Base-by-base conservation (phyloP, 1,284 basidiomycete genomes). In the Macrocystidia cucumis region DNA sequence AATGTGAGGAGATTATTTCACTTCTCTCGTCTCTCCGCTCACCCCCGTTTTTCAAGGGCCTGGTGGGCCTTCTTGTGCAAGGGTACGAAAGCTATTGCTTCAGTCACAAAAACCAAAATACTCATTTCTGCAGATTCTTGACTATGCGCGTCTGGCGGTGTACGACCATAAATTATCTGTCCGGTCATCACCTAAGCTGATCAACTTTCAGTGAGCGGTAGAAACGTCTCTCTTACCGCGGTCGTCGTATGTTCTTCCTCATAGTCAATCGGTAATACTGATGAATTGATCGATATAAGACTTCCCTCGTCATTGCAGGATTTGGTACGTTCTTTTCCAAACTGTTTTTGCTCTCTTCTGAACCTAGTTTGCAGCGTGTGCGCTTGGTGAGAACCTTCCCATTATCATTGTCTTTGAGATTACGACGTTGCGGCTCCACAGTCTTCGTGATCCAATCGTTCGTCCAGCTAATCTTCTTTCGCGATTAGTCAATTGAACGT, bases 11-110 rank as follows among this genome's bases (percentile, higher is more conserved):
- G 5, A 32, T 26, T 14, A 14, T 31, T 11, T 26, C 9, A 2
- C 28, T 40, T 8, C 29, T 5, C 14, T 19, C 16, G 20, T 25
- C 26, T 26, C 5, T 34, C 30, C 34, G 22, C 22, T 30, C 31
- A 4, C 21, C 14, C 37, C n/a, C 9, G 9, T 9, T 11, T 21
- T 23, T 20, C 18, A 36, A 74, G 71, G 70, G 65, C 2, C 57
- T 73, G 35, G 69, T 72, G 27, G 71, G 71, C 2, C 47, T 74
- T 13, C 49, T 74, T 7, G 72, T 74, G 1, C 72, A 74, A 64
- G 56, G 61, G 71, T 72, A 40, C 29, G 57, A 33, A 12, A 20
- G 5, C 17, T 29, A 24, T 8, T n/a, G 22, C 18, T 22, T 38
- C 22, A 25, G 34, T 38, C 12, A 12, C 33, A 11, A 8, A n/a